phyloP scores from a whole-genome alignment of 441 rosid species.

The Croton setiger region DNA sequence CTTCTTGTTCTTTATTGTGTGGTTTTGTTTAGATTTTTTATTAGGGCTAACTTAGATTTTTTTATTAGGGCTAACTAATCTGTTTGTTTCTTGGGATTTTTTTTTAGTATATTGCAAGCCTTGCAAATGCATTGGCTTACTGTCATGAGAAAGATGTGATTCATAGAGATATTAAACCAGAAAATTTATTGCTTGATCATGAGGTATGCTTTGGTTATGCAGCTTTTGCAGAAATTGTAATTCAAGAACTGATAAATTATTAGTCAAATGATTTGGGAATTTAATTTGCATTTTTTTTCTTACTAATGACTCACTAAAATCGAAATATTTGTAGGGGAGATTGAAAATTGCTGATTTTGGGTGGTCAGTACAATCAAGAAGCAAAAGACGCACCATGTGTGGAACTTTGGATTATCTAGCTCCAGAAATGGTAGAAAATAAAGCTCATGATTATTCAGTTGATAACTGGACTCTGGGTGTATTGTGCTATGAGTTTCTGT shows the following conservation, averaged over 20 bases:
- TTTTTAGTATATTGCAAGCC: constrained; percentile 83
- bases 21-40: background rate
- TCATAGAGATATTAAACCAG: constrained; percentile 96
- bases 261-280: background rate
- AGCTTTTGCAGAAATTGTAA: background rate
- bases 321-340: constrained; percentile 51
- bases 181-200: constrained; percentile 90
- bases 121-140: constrained; percentile 75
- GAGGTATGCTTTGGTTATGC: constrained; percentile 43
- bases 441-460: constrained; percentile 83
- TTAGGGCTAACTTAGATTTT: background rate
- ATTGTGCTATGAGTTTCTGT: constrained; percentile 90
- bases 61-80: background rate
- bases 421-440: constrained; percentile 94
- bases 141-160: constrained; percentile 91
- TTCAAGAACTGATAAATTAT: background rate
- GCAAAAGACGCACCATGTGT: constrained; percentile 91
- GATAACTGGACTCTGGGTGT: constrained; percentile 96
- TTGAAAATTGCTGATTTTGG: constrained; percentile 94
- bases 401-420: constrained; percentile 95
- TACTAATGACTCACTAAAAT: background rate
- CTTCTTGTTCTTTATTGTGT: background rate
- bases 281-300: background rate
- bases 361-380: constrained; percentile 96
- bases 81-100: constrained; percentile 5